Evolutionary conservation across 2,329 filamentous ascomycete genomes (phyloP).

Genomic region (Dactylellina parvicollis): DNA sequence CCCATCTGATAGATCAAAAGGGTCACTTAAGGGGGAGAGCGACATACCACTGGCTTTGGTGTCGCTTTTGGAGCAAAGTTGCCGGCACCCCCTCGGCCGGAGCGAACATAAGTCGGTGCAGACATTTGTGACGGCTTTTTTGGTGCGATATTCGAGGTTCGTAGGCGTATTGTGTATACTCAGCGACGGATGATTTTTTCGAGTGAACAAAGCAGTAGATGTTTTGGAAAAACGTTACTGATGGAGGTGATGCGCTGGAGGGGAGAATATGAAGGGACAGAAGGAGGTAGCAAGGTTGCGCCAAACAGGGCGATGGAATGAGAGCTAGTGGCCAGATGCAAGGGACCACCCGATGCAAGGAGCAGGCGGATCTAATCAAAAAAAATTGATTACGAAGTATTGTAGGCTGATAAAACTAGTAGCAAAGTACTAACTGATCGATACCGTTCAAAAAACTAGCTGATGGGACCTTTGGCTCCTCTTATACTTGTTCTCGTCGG

Average conservation of each 20-base stretch:
- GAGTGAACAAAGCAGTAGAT: not conserved
- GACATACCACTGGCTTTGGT: conserved; percentile 46
- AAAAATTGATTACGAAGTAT: not conserved
- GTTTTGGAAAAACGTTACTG: not conserved
- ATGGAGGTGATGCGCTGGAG: not conserved
- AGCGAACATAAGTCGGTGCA: conserved; percentile 51
- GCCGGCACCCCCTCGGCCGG: conserved; percentile 48
- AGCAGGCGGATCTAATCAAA: not conserved
- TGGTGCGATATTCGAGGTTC: not conserved
- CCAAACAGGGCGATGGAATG: not conserved
- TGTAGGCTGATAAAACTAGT: not conserved
- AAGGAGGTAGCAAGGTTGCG: not conserved
- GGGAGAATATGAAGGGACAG: not conserved
- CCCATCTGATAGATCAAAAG: not conserved
- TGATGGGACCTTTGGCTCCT: not conserved
- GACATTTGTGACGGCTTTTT: too few species aligned
- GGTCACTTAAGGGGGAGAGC: not conserved
- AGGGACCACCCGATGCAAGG: conserved; percentile 27
- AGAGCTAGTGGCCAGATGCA: conserved; percentile 15
- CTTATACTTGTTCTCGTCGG: not conserved
- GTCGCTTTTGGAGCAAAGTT: conserved; percentile 47
- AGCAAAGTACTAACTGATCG: not conserved
- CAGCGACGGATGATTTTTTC: conserved; percentile 3
- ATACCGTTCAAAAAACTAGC: not conserved
- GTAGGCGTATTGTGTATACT: not conserved